These are phyloP conservation scores for Tripidium arundinaceum DNA, from an alignment of 202 grass and related monocot genomes.

Conservation along the genomic window DNA sequence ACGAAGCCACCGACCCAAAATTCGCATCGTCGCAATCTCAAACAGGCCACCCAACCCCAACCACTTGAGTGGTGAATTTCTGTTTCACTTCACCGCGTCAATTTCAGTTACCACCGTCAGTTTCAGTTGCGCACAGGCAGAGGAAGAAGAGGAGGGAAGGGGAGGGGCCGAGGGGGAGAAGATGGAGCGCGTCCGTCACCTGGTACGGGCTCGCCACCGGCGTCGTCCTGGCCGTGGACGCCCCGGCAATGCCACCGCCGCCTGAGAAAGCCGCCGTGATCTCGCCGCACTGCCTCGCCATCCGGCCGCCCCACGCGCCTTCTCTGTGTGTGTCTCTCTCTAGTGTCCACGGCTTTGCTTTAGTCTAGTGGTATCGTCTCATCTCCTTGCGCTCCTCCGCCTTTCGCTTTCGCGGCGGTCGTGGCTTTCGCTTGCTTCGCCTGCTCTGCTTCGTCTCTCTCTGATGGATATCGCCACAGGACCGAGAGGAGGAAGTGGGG, in stretches of 20 bases:
- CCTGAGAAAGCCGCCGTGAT: conserved; percentile 33
- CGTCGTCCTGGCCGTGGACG: neutral
- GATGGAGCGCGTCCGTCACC: conserved; percentile 1
- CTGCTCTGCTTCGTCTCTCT: conserved; percentile 29
- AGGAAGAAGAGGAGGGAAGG: neutral
- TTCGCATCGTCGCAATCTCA: neutral
- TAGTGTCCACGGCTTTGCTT: neutral
- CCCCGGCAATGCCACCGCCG: conserved; percentile 33
- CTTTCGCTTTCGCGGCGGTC: conserved; percentile 43
- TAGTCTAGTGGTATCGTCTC: conserved; percentile 7
- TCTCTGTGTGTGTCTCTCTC: neutral
- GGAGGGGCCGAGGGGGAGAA: neutral
- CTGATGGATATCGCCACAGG: neutral
- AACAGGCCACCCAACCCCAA: conserved; percentile 23
- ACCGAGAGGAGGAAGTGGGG: neutral
- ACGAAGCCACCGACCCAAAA: neutral
- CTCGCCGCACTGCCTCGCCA: conserved; percentile 44
- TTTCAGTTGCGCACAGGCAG: neutral
- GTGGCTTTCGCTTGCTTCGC: conserved; percentile 27
- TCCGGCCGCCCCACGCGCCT: conserved; percentile 4
- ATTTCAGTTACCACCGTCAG: neutral
- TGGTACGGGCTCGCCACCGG: conserved; percentile 46
- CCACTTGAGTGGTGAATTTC: neutral
- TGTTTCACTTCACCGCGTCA: neutral
- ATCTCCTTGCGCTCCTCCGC: neutral